These are phyloP conservation scores for Phylloporus rhodoxanthus DNA, from an alignment of 768 basidiomycete species.

Conservation along the genomic window DNA sequence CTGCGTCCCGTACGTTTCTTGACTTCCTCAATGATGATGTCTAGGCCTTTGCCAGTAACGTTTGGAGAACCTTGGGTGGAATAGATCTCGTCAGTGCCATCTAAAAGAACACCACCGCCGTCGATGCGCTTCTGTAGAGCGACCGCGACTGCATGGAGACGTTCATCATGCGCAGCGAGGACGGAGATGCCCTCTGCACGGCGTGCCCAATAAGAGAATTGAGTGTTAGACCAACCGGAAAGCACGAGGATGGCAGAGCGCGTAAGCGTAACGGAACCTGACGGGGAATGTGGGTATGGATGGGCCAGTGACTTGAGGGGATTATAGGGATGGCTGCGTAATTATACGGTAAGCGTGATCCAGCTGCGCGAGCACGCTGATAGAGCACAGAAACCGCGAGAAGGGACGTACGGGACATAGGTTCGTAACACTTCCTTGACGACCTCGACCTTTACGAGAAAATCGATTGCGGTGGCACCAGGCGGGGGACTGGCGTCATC, in stretches of 20 bases:
- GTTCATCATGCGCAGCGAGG: conserved; percentile 36
- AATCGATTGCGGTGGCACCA: conserved; percentile 44
- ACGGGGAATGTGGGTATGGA: conserved; percentile 33
- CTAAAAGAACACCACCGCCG: conserved; percentile 29
- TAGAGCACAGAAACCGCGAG: neutral
- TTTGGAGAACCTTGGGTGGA: conserved; percentile 33
- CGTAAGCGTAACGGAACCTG: conserved; percentile 42
- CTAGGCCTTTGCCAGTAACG: conserved; percentile 46
- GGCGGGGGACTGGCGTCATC: conserved; percentile 25
- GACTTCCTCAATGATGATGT: conserved; percentile 43
- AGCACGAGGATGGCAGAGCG: conserved; percentile 43
- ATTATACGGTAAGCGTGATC: conserved; percentile 21
- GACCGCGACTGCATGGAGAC: conserved; percentile 35
- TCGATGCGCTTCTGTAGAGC: conserved; percentile 39
- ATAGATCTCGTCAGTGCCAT: conserved; percentile 22
- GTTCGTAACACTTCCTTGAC: conserved; percentile 45
- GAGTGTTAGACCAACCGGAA: conserved; percentile 50
- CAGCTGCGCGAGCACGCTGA: conserved; percentile 5
- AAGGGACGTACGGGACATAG: conserved; percentile 42
- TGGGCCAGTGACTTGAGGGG: conserved; percentile 45
- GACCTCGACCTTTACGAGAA: conserved; percentile 48
- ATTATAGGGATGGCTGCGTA: conserved; percentile 46
- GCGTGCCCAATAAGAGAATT: conserved; percentile 52
- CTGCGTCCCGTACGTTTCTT: conserved; percentile 44
- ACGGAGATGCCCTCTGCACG: conserved; percentile 46